Percentiles rank a stretch among this genome's conserved stretches.
These are phyloP conservation scores for Collybia nuda DNA, from an alignment of 768 basidiomycete species.

Conservation along the genomic window DNA sequence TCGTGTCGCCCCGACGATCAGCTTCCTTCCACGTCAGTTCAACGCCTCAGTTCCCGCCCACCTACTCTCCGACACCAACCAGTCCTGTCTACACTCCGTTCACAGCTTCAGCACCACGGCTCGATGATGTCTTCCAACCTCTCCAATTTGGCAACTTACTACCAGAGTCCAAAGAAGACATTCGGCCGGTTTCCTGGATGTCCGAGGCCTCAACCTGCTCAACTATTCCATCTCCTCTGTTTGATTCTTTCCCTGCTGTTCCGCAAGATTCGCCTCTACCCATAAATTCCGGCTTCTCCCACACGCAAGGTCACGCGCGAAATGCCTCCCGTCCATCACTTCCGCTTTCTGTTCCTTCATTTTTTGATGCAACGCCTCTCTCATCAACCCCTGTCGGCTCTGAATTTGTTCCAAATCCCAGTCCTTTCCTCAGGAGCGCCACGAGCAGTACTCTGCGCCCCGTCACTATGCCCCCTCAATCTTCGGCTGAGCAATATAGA, in stretches of 20 bases:
- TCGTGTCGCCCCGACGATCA: constrained; percentile 16
- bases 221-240: constrained; percentile 41
- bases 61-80: constrained; percentile 14
- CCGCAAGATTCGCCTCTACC: constrained; percentile 45
- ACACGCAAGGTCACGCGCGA: constrained; percentile 7
- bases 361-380: constrained; percentile 16
- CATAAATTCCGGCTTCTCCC: constrained; percentile 8
- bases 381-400: constrained; percentile 14
- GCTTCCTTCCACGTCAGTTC: constrained; percentile 16
- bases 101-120: constrained; percentile 6
- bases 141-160: constrained; percentile 11
- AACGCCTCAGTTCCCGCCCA: constrained; percentile 14
- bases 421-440: constrained; percentile 5
- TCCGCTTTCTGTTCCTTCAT: constrained; percentile 12
- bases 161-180: constrained; percentile 13
- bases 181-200: constrained; percentile 45
- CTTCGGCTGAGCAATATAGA: constrained; percentile 2
- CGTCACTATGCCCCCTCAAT: constrained; percentile 6
- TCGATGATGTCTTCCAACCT: constrained; percentile 1
- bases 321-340: constrained; percentile 10
- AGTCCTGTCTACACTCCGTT: constrained; percentile 15
- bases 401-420: constrained; percentile 12
- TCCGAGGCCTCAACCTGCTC: constrained; percentile 42
- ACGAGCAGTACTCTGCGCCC: constrained; percentile 3
- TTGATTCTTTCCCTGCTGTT: constrained; percentile 74